Percentiles rank a stretch among this genome's conserved stretches.
phyloP scores from a whole-genome alignment of 2,329 filamentous ascomycete genomes.

The Paecilomyces sp. region DNA sequence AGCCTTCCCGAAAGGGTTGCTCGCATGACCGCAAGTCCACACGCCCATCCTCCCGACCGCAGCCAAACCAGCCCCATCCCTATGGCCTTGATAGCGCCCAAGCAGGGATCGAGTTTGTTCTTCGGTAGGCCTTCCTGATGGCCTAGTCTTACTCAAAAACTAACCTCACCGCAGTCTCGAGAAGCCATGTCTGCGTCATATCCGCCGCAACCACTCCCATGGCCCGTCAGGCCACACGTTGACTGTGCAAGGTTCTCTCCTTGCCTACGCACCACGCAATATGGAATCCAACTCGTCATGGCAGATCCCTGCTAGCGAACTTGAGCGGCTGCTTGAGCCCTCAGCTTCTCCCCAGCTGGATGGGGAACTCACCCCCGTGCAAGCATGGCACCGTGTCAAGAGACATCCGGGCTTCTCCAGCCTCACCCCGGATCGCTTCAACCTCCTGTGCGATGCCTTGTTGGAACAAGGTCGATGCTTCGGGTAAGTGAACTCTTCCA shows the following conservation, averaged over 20 bases:
- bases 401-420: constrained; percentile 14
- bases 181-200: constrained; percentile 18
- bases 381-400: constrained; percentile 26
- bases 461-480: constrained; percentile 9
- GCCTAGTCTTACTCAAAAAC: not conserved
- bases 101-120: constrained; percentile 23
- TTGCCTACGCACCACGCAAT: constrained; percentile 13
- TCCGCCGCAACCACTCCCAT: constrained; percentile 5
- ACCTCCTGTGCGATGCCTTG: constrained; percentile 8
- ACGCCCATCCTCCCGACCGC: not conserved
- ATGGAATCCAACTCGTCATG: constrained; percentile 2
- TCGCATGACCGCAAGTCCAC: not conserved
- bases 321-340: constrained; percentile 9
- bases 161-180: constrained; percentile 13
- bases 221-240: constrained; percentile 18
- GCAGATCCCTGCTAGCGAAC: constrained; percentile 6
- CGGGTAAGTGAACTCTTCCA: constrained; percentile 4
- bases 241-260: constrained; percentile 19
- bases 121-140: constrained; percentile 10
- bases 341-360: constrained; percentile 6
- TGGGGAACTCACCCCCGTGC: constrained; percentile 28
- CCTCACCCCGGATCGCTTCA: constrained; percentile 14
- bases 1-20: not conserved
- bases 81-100: constrained; percentile 19
- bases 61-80: constrained; percentile 10